Percentiles rank a stretch among this genome's conserved stretches.
phyloP scores from a whole-genome alignment of 1,284 basidiomycete genomes.

The Austroboletus niveus region DNA sequence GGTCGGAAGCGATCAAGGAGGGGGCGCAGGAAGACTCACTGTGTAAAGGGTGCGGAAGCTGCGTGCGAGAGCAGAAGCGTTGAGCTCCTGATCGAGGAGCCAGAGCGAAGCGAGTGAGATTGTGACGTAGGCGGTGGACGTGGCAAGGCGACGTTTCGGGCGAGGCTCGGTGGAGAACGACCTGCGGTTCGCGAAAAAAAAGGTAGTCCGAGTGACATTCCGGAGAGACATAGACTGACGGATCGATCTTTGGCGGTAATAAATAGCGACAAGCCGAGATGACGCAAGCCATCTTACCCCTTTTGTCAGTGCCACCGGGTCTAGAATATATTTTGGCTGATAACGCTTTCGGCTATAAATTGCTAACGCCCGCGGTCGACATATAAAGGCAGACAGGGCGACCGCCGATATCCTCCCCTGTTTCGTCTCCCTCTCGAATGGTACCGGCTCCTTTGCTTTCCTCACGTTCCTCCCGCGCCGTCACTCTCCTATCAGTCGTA shows the following conservation, averaged over 20 bases:
- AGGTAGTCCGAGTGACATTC: background rate
- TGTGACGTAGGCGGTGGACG: slow-evolving; percentile 34
- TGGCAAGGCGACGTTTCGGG: background rate
- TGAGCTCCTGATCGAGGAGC: slow-evolving; percentile 54
- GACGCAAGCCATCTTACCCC: no score
- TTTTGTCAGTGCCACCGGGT: no score
- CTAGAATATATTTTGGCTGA: no score
- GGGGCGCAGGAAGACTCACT: slow-evolving; percentile 36
- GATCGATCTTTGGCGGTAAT: no score
- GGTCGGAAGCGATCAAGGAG: background rate
- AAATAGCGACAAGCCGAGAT: no score
- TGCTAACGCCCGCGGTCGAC: background rate
- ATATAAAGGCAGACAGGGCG: slow-evolving; percentile 3
- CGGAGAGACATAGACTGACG: slow-evolving; percentile 5
- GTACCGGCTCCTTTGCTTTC: slow-evolving; percentile 31
- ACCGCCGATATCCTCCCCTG: background rate
- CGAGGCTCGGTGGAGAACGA: background rate
- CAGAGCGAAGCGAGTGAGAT: slow-evolving; percentile 47
- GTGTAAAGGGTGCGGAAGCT: slow-evolving; percentile 69
- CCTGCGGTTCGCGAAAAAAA: background rate
- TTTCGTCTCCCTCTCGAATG: slow-evolving; percentile 24
- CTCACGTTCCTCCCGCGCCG: slow-evolving; percentile 23
- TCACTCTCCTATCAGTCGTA: slow-evolving; percentile 20
- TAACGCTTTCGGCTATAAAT: background rate
- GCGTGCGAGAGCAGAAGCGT: slow-evolving; percentile 65